phyloP scores from a whole-genome alignment of 164 flowering plant genomes.

The Chimonanthus praecox region DNA sequence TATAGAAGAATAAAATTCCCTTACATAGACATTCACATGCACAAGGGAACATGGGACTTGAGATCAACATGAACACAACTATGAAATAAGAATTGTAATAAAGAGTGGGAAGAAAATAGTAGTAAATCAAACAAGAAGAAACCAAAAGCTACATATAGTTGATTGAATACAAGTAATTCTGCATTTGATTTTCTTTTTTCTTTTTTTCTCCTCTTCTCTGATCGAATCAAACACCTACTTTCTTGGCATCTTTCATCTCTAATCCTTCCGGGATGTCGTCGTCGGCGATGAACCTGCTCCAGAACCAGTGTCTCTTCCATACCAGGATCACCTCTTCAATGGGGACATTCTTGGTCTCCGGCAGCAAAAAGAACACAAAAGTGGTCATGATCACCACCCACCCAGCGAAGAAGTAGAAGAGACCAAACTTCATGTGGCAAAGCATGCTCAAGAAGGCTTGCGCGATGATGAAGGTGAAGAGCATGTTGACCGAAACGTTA shows the following conservation, averaged over 20 bases:
- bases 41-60: too few relatives aligned
- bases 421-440: too few relatives aligned
- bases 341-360: slow-evolving; percentile 10
- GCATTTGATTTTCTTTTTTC: too few relatives aligned
- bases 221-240: neutral
- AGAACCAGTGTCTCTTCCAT: slow-evolving; percentile 6
- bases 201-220: neutral
- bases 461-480: slow-evolving; percentile 2
- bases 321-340: slow-evolving; percentile 7
- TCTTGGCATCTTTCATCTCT: neutral
- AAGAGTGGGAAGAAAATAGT: too few relatives aligned
- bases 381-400: slow-evolving; percentile 4
- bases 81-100: too few relatives aligned
- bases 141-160: too few relatives aligned
- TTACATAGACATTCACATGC: too few relatives aligned
- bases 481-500: neutral
- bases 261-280: neutral
- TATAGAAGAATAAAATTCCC: too few relatives aligned
- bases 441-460: slow-evolving; percentile 1
- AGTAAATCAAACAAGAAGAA: too few relatives aligned
- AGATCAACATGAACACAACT: too few relatives aligned
- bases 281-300: slow-evolving; percentile 1
- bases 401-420: neutral
- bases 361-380: slow-evolving; percentile 2
- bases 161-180: too few relatives aligned